A percentile compares a stretch with the other conserved stretches of the same genome.
Evolutionary conservation across 2,329 filamentous ascomycete species (phyloP).

Genomic region (Xylariales sp.): DNA sequence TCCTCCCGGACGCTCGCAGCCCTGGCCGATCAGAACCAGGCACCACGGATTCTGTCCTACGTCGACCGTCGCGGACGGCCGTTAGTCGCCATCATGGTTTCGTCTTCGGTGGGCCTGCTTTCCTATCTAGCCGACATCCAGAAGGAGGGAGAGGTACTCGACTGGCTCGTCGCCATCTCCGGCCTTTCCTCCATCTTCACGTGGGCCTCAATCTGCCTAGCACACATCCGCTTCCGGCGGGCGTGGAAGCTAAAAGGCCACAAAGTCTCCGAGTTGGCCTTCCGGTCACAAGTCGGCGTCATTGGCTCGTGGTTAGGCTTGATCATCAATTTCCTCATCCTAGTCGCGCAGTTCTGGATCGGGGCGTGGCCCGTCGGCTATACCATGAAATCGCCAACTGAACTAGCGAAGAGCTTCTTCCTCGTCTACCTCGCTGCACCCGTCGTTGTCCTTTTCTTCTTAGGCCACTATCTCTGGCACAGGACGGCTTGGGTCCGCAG

Average conservation of each 20-base stretch:
- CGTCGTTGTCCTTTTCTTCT: slow-evolving; percentile 74
- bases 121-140: slow-evolving; percentile 78
- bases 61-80: slow-evolving; percentile 86
- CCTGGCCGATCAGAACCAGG: slow-evolving; percentile 87
- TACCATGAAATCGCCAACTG: slow-evolving; percentile 54
- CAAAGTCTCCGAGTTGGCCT: slow-evolving; percentile 81
- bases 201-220: slow-evolving; percentile 87
- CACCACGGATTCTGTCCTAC: slow-evolving; percentile 80
- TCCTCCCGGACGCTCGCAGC: slow-evolving; percentile 91
- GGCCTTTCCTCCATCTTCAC: slow-evolving; percentile 81
- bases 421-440: slow-evolving; percentile 76
- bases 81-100: slow-evolving; percentile 75
- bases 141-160: slow-evolving; percentile 72
- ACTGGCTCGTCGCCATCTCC: slow-evolving; percentile 82
- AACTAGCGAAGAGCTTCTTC: slow-evolving; percentile 76
- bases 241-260: slow-evolving; percentile 80
- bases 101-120: slow-evolving; percentile 77
- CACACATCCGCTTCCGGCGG: slow-evolving; percentile 89
- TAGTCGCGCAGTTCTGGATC: slow-evolving; percentile 89
- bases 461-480: slow-evolving; percentile 80
- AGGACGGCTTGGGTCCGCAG: slow-evolving; percentile 74
- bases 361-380: slow-evolving; percentile 80
- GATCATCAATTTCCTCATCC: slow-evolving; percentile 77
- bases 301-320: slow-evolving; percentile 85
- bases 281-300: slow-evolving; percentile 81